Evolutionary conservation across 2,329 filamentous ascomycete species (phyloP).

Genomic region (Pyricularia sp.): DNA sequence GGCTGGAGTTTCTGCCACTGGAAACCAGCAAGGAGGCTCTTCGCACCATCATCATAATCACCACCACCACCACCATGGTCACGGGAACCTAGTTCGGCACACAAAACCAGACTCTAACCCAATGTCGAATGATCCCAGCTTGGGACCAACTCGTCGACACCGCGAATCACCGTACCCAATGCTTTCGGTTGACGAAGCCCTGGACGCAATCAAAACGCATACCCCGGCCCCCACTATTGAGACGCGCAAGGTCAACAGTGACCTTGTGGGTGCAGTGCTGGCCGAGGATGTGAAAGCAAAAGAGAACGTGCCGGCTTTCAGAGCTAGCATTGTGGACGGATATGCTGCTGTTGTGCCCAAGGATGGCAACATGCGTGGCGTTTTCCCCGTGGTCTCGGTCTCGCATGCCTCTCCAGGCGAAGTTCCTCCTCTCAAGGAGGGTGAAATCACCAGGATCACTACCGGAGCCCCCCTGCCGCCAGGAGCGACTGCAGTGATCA

Average conservation of each 20-base stretch:
- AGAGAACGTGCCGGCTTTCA: constrained; percentile 85
- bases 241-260: constrained; percentile 50
- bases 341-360: constrained; percentile 71
- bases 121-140: constrained; percentile 50
- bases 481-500: constrained; percentile 84
- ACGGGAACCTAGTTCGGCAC: constrained; percentile 62
- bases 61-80: constrained; percentile 50
- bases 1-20: constrained; percentile 48
- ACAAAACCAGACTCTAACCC: constrained; percentile 48
- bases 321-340: constrained; percentile 93
- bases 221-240: constrained; percentile 55
- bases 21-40: constrained; percentile 29
- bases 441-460: constrained; percentile 82
- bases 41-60: constrained; percentile 42
- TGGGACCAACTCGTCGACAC: constrained; percentile 61
- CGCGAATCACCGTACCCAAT: constrained; percentile 88
- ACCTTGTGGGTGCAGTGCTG: constrained; percentile 67
- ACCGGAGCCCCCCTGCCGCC: constrained; percentile 86
- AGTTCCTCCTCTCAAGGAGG: constrained; percentile 53
- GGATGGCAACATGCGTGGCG: constrained; percentile 59
- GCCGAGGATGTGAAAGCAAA: constrained; percentile 72
- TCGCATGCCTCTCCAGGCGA: constrained; percentile 76
- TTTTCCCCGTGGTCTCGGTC: constrained; percentile 78
- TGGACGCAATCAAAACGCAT: constrained; percentile 61
- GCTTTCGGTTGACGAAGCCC: constrained; percentile 75